Evolutionary conservation across 371 early-diverging fungal genomes (phyloP), one percentile per base, ranked within the genome.

Genomic region (Apophysomyces trapeziformis): DNA sequence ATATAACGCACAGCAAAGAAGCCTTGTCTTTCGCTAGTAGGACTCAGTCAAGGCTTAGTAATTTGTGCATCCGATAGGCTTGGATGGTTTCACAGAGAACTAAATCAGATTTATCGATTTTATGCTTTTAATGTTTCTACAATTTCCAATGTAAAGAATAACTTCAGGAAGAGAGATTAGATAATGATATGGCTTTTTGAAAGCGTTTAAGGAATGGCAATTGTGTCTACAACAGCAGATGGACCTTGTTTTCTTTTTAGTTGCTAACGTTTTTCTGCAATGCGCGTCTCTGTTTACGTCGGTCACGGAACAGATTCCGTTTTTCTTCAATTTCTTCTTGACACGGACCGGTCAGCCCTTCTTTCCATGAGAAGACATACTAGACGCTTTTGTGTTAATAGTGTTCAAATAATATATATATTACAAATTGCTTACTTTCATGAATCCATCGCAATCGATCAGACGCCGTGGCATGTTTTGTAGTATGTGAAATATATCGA

Each of bases 381-480:
- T 65, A 26, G 56, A 21, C 21, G 6, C 9, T 50, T 26, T 1
- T 21, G 0, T 14, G 54, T 50, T n/a, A 35, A 38, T 65, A 38
- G 45, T 12, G 36, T 38, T n/a, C 4, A 13, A 45, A 38, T 37
- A 4, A 18, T 72, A 13, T 75, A 65, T 65, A 35, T 14, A 21
- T 39, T 21, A 38, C 8, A 88, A 85, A 45, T 38, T 26, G 45
- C 43, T 68, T 78, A 85, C 82, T 56, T 89, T 87, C 79, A 92
- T 88, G 26, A 92, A 78, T 21, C 78, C 74, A 65, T 92, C 90
- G 56, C 90, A 91, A 64, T 93, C 89, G 16, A 89, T 81, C 72
- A 91, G 64, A 26, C 80, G 68, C 61, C 86, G 85, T 8, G 91
- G 91, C 79, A 86, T 85, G 63, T 88, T 89, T 76, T 89, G 80